phyloP scores from a whole-genome alignment of 345 rosid species.

The Anacardium occidentale region DNA sequence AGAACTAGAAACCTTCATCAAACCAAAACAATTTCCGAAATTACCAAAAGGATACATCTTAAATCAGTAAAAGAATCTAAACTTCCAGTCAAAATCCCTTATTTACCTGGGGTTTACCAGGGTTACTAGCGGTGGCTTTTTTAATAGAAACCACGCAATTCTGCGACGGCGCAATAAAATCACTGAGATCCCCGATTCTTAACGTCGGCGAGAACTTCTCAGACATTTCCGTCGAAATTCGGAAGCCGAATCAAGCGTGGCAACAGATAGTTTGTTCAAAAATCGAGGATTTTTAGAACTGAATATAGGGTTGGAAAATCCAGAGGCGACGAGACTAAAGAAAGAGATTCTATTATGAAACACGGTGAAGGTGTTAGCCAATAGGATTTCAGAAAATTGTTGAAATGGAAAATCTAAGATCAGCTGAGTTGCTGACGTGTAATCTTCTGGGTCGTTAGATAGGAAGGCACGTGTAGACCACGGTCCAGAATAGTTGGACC shows the following conservation, averaged over 20 bases:
- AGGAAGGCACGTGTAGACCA: constrained; percentile 23
- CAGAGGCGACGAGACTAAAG: neutral
- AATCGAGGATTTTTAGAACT: neutral
- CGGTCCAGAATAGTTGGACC: constrained; percentile 1
- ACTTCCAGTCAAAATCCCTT: neutral
- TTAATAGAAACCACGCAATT: constrained; percentile 76
- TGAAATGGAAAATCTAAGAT: neutral
- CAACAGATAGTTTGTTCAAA: neutral
- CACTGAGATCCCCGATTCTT: constrained; percentile 90
- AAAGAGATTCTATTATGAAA: neutral
- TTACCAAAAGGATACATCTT: neutral
- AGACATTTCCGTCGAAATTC: constrained; percentile 47
- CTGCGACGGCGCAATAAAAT: constrained; percentile 91
- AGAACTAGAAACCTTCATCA: constrained; percentile 48
- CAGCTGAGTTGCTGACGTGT: neutral
- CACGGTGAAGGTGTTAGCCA: neutral
- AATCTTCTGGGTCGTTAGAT: neutral
- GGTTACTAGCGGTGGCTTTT: constrained; percentile 41
- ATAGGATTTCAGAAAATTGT: neutral
- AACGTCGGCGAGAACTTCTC: constrained; percentile 84
- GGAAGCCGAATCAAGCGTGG: neutral
- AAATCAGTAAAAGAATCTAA: neutral
- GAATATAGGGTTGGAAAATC: neutral
- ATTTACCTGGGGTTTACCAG: constrained; percentile 59
- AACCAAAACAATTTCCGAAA: constrained; percentile 10